These are phyloP conservation scores for Nakazawaea wickerhamii DNA, from an alignment of 805 yeast genomes.

Conservation along the genomic window DNA sequence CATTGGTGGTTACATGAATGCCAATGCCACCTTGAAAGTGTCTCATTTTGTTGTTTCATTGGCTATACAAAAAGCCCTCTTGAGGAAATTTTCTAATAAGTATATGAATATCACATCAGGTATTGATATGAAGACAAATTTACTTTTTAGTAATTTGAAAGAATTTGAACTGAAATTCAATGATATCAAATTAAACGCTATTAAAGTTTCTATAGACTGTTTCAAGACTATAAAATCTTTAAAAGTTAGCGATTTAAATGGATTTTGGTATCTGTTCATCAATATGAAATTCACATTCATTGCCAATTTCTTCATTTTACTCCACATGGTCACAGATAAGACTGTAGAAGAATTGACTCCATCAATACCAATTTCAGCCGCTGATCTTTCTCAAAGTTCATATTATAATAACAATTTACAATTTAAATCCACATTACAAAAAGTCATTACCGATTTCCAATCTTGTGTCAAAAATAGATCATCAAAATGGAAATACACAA, in stretches of 20 bases:
- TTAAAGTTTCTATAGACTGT: constrained; percentile 9
- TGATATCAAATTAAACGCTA: constrained; percentile 9
- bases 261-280: constrained; percentile 14
- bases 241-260: constrained; percentile 9
- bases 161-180: constrained; percentile 9
- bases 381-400: neutral
- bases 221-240: constrained; percentile 2
- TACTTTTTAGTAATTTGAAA: neutral
- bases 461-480: constrained; percentile 10
- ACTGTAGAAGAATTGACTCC: constrained; percentile 7
- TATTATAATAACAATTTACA: constrained; percentile 9
- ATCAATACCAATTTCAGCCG: neutral
- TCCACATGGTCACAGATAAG: constrained; percentile 9
- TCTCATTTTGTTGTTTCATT: constrained; percentile 7
- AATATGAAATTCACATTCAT: constrained; percentile 12
- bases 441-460: constrained; percentile 8
- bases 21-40: constrained; percentile 10
- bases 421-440: constrained; percentile 12
- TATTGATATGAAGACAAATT: neutral
- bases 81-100: constrained; percentile 7
- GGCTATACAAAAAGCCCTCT: constrained; percentile 6
- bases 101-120: neutral
- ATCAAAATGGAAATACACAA: constrained; percentile 10
- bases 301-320: constrained; percentile 10
- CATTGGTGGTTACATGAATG: constrained; percentile 8